Conservation (phyloP, 2,329 filamentous ascomycete genomes). For the Corynespora cassiicola region DNA sequence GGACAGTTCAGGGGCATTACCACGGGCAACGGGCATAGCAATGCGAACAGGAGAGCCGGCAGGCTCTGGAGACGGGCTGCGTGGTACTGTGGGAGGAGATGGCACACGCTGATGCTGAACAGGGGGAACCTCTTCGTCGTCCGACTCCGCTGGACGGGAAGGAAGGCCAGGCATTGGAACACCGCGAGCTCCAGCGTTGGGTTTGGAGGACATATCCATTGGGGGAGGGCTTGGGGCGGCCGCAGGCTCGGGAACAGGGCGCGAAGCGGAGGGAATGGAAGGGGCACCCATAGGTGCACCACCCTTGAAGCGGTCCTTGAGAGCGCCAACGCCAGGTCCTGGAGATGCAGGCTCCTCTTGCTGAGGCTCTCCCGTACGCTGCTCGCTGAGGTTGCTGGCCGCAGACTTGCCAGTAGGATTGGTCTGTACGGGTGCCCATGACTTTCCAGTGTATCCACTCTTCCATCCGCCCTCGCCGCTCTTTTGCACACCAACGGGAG, state of each 20-base stretch:
- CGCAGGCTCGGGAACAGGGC: constrained; percentile 46
- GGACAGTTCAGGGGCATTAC: constrained; percentile 59
- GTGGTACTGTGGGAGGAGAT: constrained; percentile 44
- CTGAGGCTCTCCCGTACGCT: constrained; percentile 63
- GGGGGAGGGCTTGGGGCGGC: constrained; percentile 63
- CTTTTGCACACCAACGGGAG: constrained; percentile 61
- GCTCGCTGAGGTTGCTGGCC: constrained; percentile 59
- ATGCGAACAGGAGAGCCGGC: constrained; percentile 81
- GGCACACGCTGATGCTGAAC: constrained; percentile 59
- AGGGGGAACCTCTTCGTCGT: constrained; percentile 57
- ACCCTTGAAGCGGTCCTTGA: constrained; percentile 84
- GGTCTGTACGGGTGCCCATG: constrained; percentile 84
- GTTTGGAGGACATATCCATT: constrained; percentile 72
- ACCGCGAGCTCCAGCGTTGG: constrained; percentile 66
- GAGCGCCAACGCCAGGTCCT: constrained; percentile 67
- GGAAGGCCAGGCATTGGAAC: constrained; percentile 82
- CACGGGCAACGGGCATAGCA: constrained; percentile 81
- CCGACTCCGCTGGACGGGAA: constrained; percentile 59
- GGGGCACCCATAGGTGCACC: constrained; percentile 65
- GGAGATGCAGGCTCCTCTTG: constrained; percentile 62
- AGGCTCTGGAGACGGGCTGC: constrained; percentile 57
- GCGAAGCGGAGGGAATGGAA: too few relatives aligned
- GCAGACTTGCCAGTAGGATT: constrained; percentile 71
- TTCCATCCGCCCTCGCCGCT: constrained; percentile 83
- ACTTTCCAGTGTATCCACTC: constrained; percentile 89